These are phyloP conservation scores for Alternaria tenuissima DNA, from an alignment of 2,329 filamentous ascomycete species.

Conservation along the genomic window DNA sequence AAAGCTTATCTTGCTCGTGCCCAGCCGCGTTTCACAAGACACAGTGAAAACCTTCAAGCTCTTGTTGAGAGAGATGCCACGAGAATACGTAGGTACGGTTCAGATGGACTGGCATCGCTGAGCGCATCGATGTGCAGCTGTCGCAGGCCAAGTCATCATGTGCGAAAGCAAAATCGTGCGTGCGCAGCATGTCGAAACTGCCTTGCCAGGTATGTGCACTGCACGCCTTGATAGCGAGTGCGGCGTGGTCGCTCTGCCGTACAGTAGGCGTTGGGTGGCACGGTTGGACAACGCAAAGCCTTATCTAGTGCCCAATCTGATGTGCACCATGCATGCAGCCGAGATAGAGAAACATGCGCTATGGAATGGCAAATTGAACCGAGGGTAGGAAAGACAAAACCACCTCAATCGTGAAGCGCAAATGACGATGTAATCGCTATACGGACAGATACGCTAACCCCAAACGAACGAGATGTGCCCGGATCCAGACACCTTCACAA, in stretches of 20 bases:
- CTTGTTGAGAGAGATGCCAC: background rate
- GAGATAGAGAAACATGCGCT: background rate
- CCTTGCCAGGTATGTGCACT: background rate
- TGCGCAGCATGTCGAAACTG: background rate
- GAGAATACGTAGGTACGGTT: background rate
- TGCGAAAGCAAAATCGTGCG: background rate
- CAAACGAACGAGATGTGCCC: background rate
- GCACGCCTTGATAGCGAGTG: background rate
- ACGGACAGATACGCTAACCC: background rate
- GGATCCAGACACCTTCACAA: background rate
- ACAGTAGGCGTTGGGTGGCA: conserved; percentile 3
- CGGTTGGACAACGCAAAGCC: conserved; percentile 2
- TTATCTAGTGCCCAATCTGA: background rate
- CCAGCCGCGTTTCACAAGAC: background rate
- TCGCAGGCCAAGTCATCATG: background rate
- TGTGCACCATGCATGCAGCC: background rate
- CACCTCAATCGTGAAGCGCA: background rate
- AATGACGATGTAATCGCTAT: background rate
- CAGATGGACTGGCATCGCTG: background rate
- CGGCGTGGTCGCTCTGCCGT: conserved; percentile 9
- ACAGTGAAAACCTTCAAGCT: background rate
- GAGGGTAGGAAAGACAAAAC: background rate
- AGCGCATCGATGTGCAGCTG: background rate
- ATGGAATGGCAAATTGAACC: background rate
- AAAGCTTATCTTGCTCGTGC: conserved; percentile 4